Evolutionary conservation across 768 basidiomycete species (phyloP).

Genomic region (Boletus vermiculosoides): DNA sequence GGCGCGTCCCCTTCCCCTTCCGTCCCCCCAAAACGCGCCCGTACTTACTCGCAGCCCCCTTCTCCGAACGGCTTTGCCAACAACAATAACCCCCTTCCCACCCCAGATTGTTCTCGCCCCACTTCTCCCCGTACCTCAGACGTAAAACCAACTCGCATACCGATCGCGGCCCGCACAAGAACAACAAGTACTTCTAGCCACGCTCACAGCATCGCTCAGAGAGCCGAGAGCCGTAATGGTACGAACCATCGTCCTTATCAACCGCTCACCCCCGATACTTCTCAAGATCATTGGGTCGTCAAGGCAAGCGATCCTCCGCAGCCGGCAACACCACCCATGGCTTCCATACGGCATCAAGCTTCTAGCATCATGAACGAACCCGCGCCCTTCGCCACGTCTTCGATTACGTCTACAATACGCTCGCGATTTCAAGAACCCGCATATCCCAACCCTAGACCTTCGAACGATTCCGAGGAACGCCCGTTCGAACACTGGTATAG

Average conservation of each 20-base stretch:
- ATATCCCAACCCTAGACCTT: slow-evolving; percentile 46
- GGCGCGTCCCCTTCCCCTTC: slow-evolving; percentile 33
- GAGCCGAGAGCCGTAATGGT: slow-evolving; percentile 39
- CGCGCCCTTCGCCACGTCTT: slow-evolving; percentile 53
- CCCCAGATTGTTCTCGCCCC: slow-evolving; percentile 39
- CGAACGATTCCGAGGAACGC: slow-evolving; percentile 75
- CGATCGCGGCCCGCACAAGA: slow-evolving; percentile 41
- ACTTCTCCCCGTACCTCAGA: slow-evolving; percentile 45
- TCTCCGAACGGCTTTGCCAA: slow-evolving; percentile 32
- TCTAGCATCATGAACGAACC: slow-evolving; percentile 62
- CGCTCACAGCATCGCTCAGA: slow-evolving; percentile 32
- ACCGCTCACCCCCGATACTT: slow-evolving; percentile 28
- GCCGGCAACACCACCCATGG: slow-evolving; percentile 33
- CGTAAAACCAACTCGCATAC: slow-evolving; percentile 49
- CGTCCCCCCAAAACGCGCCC: slow-evolving; percentile 45
- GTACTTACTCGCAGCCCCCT: slow-evolving; percentile 61
- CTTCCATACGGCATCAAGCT: slow-evolving; percentile 37
- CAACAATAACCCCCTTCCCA: slow-evolving; percentile 32
- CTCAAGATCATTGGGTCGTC: slow-evolving; percentile 31
- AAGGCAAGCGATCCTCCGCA: slow-evolving; percentile 31
- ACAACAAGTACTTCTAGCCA: slow-evolving; percentile 43
- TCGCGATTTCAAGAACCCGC: slow-evolving; percentile 34
- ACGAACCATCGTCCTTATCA: slow-evolving; percentile 23
- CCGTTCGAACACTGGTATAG: slow-evolving; percentile 92
- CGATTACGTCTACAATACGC: slow-evolving; percentile 45